Evolutionary conservation across 768 basidiomycete genomes (phyloP).

Genomic region (Pholiota molesta): DNA sequence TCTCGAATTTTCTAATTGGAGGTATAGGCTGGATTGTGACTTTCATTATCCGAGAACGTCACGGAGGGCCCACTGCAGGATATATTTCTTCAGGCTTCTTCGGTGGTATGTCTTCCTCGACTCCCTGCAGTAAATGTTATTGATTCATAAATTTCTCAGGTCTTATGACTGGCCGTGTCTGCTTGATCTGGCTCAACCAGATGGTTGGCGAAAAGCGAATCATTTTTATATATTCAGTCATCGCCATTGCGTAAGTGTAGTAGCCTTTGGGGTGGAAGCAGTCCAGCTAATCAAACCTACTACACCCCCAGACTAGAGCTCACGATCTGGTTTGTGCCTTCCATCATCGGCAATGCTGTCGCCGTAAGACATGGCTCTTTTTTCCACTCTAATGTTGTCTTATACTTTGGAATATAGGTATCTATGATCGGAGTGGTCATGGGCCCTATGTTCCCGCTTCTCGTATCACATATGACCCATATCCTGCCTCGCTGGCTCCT

Average conservation of each 20-base stretch:
- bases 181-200: conserved; percentile 57
- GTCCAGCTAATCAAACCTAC: no score
- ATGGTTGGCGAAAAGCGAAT: conserved; percentile 57
- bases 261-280: neutral
- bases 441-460: conserved; percentile 74
- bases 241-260: conserved; percentile 48
- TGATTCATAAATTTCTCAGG: conserved; percentile 34
- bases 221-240: conserved; percentile 51
- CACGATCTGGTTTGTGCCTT: conserved; percentile 74
- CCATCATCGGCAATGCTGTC: conserved; percentile 65
- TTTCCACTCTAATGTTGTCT: neutral
- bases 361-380: conserved; percentile 31
- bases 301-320: conserved; percentile 54
- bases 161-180: conserved; percentile 57
- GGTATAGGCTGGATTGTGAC: conserved; percentile 69
- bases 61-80: conserved; percentile 11
- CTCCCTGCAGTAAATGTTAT: no score
- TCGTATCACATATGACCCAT: conserved; percentile 67
- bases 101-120: conserved; percentile 49
- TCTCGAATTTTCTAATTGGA: neutral
- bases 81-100: conserved; percentile 20
- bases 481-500: conserved; percentile 74
- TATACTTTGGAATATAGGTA: conserved; percentile 27
- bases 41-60: conserved; percentile 10
- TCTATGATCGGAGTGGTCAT: conserved; percentile 69